Evolutionary conservation across 2,329 filamentous ascomycete genomes (phyloP), one percentile per base, ranked within the genome.

Genomic region (Rhexocercosporidium sp.): DNA sequence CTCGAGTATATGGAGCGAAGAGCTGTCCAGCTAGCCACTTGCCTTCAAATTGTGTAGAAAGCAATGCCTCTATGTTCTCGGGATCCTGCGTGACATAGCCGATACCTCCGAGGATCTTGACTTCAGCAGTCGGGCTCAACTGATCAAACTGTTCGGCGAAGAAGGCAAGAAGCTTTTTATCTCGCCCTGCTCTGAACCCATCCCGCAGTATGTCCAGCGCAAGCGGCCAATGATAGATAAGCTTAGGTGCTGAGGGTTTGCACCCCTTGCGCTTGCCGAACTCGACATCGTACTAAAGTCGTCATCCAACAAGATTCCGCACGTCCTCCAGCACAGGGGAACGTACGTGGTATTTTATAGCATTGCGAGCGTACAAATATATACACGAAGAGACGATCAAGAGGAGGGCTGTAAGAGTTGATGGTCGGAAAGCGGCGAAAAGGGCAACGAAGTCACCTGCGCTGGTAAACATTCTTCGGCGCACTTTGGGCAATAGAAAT

Each of bases 21-120:
- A 53, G 62, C 62, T 46, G 18, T 59, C 39, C 51, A 27, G 56
- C 34, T 59, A 27, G 56, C 34, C 8, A 47, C 59, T 74, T 72
- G 59, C 68, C 82, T 14, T 81, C 74, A 68, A 84, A 86, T 9
- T 81, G 80, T 39, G 64, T 67, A 3, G 73, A 72, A 54, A 80
- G 76, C 12, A 79, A 73, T 8, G 72, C 71, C 39, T 75, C 71
- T n/a, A 77, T 74, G 53, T 78, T 79, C 39, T 70, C 71, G 1
- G 77, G 77, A 56, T 79, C 77, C 8, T 77, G 75, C 6, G 78
- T 78, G 18, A 71, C 44, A 61, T 68, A 71, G 25, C 70, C 70
- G 6, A 54, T 62, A 16, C 54, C 46, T 34, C 69, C 69, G 2
- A 69, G 46, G 9, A 71, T 54, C 27, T 53, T 71, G 31, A 67